Base-by-base conservation (phyloP, 495 filamentous ascomycete genomes). In the Penicillium maclennaniae region DNA sequence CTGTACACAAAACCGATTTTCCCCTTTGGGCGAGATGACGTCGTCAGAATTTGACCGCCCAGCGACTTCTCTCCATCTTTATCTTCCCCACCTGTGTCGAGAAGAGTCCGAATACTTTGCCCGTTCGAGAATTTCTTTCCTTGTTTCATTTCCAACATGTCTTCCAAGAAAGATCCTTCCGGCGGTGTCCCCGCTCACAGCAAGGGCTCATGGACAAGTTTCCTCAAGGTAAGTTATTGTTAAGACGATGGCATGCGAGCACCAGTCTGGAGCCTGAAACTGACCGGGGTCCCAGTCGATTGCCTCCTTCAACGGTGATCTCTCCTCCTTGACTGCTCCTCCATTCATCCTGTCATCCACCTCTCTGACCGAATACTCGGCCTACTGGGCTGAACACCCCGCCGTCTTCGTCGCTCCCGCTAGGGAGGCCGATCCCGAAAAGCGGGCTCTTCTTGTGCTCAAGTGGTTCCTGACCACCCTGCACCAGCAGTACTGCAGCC, bases 391-490 rank as follows among this genome's bases (percentile, higher is more conserved):
- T 38, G 92, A 97, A 71, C 92, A 97, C 64, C 93, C 93, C 2
- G 77, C 81, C 53, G 72, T 95, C 49, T 93, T 98, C 63, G 83
- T 89, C 28, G 92, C 93, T 6, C 90, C 92, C 1, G 87, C 90
- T 19, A 78, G 79, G 43, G 93, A 97, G 69, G 48, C 80, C 17
- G 87, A 96, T 62, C 83, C 92, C 1, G 82, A 84, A 53, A 95
- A 92, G 77, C 83, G 93, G 49, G 86, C 91, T 7, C 70, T 97
- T 52, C 75, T 91, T 8, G 95, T 98, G 17, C 75, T 97, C 48
- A 96, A 93, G 69, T 98, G 93, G 93, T 98, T 98, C 74, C 79
- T 98, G 51, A 92, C 84, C 61, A 97, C 93, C 5, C 79, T 98
- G 49, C 95, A 92, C 76, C 89, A 95, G 70, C 91, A 96, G 61